Conservation (phyloP, 257 asterid genomes). For the Verbascum thapsus region DNA sequence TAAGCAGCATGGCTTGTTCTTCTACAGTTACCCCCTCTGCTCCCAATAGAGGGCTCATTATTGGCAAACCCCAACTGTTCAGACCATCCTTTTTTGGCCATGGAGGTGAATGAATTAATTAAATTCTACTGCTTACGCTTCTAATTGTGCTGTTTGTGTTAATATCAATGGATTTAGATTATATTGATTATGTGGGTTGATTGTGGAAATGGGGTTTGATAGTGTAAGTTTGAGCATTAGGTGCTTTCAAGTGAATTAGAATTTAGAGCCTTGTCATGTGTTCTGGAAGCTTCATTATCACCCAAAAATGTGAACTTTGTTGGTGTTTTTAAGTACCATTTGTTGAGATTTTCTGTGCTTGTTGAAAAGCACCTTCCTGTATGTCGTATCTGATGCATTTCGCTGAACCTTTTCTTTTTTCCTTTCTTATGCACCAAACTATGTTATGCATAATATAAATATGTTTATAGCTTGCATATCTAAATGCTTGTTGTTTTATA, state of each 20-base stretch:
- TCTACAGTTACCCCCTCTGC: conserved; percentile 53
- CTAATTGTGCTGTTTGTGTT: conserved; percentile 14
- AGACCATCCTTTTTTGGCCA: conserved; percentile 64
- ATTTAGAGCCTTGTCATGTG: conserved; percentile 10
- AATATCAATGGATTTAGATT: no score
- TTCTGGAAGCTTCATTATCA: conserved; percentile 5
- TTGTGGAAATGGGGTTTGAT: conserved; percentile 16
- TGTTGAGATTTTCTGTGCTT: background rate
- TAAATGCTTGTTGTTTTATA: conserved; percentile 17
- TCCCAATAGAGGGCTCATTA: conserved; percentile 39
- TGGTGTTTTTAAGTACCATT: background rate
- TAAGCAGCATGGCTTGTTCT: conserved; percentile 55
- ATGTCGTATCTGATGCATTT: conserved; percentile 5
- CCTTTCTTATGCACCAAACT: background rate
- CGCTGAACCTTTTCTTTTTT: conserved; percentile 3
- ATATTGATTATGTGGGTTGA: conserved; percentile 25
- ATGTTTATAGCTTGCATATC: background rate
- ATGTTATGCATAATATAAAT: background rate
- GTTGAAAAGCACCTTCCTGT: conserved; percentile 8
- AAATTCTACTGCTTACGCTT: no score
- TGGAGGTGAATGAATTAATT: no score
- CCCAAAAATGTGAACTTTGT: background rate
- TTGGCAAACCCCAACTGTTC: conserved; percentile 41
- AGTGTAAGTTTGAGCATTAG: conserved; percentile 13
- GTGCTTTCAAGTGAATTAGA: conserved; percentile 1